Percentiles rank a stretch among this genome's conserved stretches.
Evolutionary conservation across 257 asterid species (phyloP).

Genomic region (Capsicum rhomboideum): DNA sequence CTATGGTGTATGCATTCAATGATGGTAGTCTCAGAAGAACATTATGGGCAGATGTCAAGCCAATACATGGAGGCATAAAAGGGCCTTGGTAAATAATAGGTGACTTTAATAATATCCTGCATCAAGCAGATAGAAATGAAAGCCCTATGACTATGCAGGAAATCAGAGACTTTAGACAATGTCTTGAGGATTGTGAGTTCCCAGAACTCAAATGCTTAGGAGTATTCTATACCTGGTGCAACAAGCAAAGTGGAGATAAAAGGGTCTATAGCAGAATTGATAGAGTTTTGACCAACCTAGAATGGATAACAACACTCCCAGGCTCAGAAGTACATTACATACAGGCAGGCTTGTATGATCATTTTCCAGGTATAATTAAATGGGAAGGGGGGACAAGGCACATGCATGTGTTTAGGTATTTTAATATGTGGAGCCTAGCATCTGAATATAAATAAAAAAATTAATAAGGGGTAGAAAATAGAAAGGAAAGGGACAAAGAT

Average conservation of each 20-base stretch:
- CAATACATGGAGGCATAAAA: not conserved
- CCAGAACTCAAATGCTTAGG: not conserved
- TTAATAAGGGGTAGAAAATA: no score
- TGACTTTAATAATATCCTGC: not conserved
- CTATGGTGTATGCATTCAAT: no score
- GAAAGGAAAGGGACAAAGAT: not conserved
- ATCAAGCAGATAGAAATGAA: not conserved
- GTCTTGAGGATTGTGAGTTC: not conserved
- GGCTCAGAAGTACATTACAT: not conserved
- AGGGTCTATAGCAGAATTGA: no score
- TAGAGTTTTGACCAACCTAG: not conserved
- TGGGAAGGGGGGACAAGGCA: no score
- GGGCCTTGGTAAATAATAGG: not conserved
- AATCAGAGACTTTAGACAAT: no score
- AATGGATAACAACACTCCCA: not conserved
- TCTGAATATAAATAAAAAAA: no score
- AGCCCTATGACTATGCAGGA: not conserved
- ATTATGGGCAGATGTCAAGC: not conserved
- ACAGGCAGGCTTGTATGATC: no score
- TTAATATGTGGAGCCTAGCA: no score
- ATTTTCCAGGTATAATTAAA: no score
- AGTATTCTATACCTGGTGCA: not conserved
- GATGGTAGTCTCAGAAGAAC: not conserved
- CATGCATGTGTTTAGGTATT: no score
- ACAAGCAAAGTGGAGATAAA: not conserved